Evolutionary conservation across 2,329 filamentous ascomycete species (phyloP).

Genomic region (Paraconiothyrium brasiliense): DNA sequence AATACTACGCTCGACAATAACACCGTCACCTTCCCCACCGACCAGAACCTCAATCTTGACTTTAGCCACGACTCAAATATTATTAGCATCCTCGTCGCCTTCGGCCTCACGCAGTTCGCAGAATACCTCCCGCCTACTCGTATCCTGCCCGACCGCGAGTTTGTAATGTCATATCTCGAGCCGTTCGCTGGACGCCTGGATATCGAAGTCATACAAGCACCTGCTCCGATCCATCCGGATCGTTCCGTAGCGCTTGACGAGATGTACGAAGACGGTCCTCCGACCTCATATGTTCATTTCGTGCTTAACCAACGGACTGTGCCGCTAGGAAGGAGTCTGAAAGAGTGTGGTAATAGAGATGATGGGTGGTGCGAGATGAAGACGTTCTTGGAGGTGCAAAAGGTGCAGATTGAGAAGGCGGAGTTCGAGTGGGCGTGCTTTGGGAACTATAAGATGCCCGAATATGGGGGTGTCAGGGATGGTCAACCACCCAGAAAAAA

Average conservation of each 20-base stretch:
- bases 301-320: conserved; percentile 78
- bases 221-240: conserved; percentile 63
- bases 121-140: conserved; percentile 64
- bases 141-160: conserved; percentile 65
- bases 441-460: conserved; percentile 61
- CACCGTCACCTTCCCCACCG: conserved; percentile 73
- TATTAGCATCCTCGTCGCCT: conserved; percentile 73
- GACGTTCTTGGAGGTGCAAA: conserved; percentile 70
- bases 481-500: conserved; percentile 55
- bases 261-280: conserved; percentile 61
- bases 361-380: conserved; percentile 82
- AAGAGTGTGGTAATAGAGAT: conserved; percentile 70
- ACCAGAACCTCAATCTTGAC: conserved; percentile 79
- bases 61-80: conserved; percentile 83
- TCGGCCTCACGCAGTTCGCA: conserved; percentile 76
- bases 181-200: conserved; percentile 78
- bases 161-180: conserved; percentile 73
- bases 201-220: conserved; percentile 76
- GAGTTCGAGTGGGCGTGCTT: conserved; percentile 73
- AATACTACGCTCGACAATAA: conserved; percentile 77
- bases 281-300: conserved; percentile 78
- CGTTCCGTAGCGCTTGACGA: conserved; percentile 27
- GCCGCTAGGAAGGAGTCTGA: conserved; percentile 72
- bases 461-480: conserved; percentile 62
- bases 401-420: conserved; percentile 64